Evolutionary conservation across 108 stramenopile genomes (phyloP), one percentile per base, ranked within the genome.

Genomic region (Asterionellopsis glacialis): DNA sequence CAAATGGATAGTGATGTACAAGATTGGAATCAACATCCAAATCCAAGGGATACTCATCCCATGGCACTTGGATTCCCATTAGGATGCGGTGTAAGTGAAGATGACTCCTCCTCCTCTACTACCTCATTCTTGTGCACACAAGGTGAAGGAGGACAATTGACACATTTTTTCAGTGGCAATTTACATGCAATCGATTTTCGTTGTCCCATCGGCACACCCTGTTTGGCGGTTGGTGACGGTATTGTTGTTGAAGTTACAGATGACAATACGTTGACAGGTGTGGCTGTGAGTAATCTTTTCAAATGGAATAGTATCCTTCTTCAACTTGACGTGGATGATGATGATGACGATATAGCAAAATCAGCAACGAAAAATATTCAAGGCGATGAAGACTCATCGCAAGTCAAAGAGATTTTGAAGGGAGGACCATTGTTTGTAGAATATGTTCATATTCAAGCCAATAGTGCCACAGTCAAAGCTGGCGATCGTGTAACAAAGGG

Each of bases 131-230:
- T 86, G 38, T 94, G 93, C 51, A 90, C 84, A 4, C 93, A 94
- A 65, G 87, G 88, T 5, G 83, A 82, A 61, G 61, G 73, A 65
- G 93, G 93, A 28, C 69, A 79, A 43, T 69, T 94, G 25, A 91
- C 93, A 10, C 93, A 94, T 66, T 94, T 87, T 57, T 91, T 90
- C 51, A 74, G 84, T 38, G 87, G 90, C 15, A 91, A 91, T 72
- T 65, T 76, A 21, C 88, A 90, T 63, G 90, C 93, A 3, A 74
- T 94, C 26, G 93, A 94, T 53, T 89, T 94, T 67, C 71, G 74
- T 40, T 94, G 93, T 74, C 83, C 82, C 9, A 67, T 85, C 16
- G 93, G 93, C 1, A 94, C 93, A 23, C 77, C 75, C 21, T 61
- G 91, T 10, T 65, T 91, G 43, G 88, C 93, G 9, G 83, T 89